Evolutionary conservation across 139 green algal genomes (phyloP).

Genomic region (Micromonas pusilla): DNA sequence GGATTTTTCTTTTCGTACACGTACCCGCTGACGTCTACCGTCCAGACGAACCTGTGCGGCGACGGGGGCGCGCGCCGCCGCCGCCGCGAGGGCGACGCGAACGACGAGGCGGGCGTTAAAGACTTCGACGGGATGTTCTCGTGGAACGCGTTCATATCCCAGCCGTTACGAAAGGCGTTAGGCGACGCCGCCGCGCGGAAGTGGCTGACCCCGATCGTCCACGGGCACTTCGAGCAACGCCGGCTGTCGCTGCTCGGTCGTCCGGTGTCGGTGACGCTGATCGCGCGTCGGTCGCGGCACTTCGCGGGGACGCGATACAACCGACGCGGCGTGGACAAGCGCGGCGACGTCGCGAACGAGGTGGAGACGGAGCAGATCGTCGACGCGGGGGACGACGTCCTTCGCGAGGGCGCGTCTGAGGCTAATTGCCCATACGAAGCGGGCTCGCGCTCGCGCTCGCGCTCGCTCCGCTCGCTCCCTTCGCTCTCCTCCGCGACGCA

Average conservation of each 20-base stretch:
- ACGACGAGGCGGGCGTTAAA: no score
- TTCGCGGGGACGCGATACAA: background rate
- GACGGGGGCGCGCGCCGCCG: no score
- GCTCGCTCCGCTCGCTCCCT: no score
- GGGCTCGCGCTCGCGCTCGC: background rate
- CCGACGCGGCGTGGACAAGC: background rate
- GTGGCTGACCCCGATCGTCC: background rate
- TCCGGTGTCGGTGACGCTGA: background rate
- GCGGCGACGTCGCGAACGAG: slow-evolving; percentile 68
- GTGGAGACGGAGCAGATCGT: slow-evolving; percentile 84
- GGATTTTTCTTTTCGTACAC: background rate
- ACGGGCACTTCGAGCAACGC: background rate
- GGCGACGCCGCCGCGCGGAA: no score
- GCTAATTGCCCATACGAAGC: background rate
- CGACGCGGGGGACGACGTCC: background rate
- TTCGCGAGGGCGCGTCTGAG: no score
- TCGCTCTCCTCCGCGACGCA: slow-evolving; percentile 39
- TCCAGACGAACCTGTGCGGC: background rate
- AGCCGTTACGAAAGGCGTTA: background rate
- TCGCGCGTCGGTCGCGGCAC: background rate
- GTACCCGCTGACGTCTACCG: background rate
- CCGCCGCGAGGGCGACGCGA: no score
- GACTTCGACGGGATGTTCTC: background rate
- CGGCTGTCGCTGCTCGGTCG: background rate
- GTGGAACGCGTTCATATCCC: background rate